Evolutionary conservation across 257 asterid genomes (phyloP).

Genomic region (Solanum dulcamara): DNA sequence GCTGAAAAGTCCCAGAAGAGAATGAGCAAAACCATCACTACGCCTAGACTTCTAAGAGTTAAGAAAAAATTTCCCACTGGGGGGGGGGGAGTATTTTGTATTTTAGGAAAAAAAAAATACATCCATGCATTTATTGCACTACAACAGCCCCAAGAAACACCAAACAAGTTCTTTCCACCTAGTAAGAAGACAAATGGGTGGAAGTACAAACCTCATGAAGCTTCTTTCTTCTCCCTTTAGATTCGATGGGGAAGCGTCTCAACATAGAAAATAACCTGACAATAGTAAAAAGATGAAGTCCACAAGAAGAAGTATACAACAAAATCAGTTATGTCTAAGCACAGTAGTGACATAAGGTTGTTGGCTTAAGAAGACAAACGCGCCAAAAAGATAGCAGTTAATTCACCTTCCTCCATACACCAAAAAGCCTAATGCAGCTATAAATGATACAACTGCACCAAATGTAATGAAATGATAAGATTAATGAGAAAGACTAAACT

Average conservation of each 20-base stretch:
- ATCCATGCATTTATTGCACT: not conserved
- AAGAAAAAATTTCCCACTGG: not conserved
- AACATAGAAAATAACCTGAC: slow-evolving; percentile 80
- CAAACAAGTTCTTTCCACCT: not conserved
- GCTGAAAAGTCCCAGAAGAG: not conserved
- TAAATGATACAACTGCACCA: slow-evolving; percentile 70
- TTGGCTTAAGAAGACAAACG: not conserved
- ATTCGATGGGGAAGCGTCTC: slow-evolving; percentile 84
- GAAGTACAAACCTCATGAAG: slow-evolving; percentile 23
- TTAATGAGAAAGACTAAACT: not conserved
- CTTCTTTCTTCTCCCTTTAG: slow-evolving; percentile 93
- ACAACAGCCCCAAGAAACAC: not conserved
- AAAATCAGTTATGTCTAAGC: not conserved
- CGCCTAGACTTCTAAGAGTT: not conserved
- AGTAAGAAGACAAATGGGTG: not conserved
- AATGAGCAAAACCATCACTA: not conserved
- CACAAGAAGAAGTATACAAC: not conserved
- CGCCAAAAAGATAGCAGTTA: not conserved
- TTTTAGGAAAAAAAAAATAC: not conserved
- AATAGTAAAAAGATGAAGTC: not conserved
- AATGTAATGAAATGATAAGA: not conserved
- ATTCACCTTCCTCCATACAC: slow-evolving; percentile 85
- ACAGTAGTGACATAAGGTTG: not conserved
- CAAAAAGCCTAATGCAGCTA: slow-evolving; percentile 87
- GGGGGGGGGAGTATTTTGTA: not conserved